Conservation (phyloP, 192 early-diverging fungal genomes). For the Coemansia sp. region DNA sequence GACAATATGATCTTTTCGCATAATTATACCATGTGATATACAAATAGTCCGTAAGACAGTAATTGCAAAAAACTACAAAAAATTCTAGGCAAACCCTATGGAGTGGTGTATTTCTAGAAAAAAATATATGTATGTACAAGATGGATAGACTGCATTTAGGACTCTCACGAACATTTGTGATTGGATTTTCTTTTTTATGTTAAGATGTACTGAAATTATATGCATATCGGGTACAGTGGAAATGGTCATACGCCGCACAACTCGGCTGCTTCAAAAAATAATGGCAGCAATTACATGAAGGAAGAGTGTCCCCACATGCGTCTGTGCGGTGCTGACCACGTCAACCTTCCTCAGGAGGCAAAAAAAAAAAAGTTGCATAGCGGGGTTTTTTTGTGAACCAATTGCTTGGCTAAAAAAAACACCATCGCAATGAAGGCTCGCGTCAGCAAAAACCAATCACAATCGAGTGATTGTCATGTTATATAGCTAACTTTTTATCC, state of each 20-base stretch:
- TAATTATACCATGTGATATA: not conserved
- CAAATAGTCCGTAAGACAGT: not conserved
- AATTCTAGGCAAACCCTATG: not conserved
- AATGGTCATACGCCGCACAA: not conserved
- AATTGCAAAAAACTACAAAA: not conserved
- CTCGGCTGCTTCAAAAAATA: not conserved
- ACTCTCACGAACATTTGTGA: not conserved
- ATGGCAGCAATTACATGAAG: too few species aligned
- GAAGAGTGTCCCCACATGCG: too few species aligned
- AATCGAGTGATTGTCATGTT: not conserved
- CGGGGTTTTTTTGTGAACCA: not conserved
- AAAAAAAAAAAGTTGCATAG: too few species aligned
- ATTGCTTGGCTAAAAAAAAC: not conserved
- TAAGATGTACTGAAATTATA: not conserved
- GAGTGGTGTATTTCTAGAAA: too few species aligned
- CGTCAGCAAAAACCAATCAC: not conserved
- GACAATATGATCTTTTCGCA: not conserved
- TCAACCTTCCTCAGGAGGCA: too few species aligned
- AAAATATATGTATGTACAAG: too few species aligned
- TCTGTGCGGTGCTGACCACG: too few species aligned
- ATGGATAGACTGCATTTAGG: too few species aligned
- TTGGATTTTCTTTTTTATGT: not conserved
- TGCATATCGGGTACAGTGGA: not conserved
- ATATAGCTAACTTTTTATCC: not conserved
- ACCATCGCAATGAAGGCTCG: not conserved